phyloP scores from a whole-genome alignment of 2,329 filamentous ascomycete genomes.

The Ophiostoma ips region DNA sequence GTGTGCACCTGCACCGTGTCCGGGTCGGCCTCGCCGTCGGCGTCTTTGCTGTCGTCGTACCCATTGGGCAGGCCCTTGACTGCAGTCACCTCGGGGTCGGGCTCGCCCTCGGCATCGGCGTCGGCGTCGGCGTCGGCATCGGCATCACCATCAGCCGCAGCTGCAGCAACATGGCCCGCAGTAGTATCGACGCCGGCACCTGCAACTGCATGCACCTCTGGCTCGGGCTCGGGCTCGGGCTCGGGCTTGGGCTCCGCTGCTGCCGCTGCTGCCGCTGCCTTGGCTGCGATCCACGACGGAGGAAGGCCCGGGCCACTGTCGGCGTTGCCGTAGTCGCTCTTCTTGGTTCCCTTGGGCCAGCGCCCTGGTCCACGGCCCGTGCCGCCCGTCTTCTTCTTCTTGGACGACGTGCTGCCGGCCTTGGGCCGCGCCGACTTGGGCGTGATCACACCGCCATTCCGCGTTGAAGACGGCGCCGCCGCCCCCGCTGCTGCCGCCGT shows the following conservation, averaged over 20 bases:
- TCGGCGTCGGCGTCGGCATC: conserved; percentile 22
- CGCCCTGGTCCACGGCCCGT: conserved; percentile 51
- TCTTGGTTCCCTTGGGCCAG: conserved; percentile 56
- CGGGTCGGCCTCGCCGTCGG: conserved; percentile 9
- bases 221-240: background rate
- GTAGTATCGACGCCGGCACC: background rate
- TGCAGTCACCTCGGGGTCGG: background rate
- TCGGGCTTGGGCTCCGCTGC: background rate
- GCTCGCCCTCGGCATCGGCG: conserved; percentile 18
- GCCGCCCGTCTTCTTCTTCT: conserved; percentile 44
- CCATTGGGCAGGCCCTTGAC: background rate
- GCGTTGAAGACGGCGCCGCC: too few species aligned
- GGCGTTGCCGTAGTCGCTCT: conserved; percentile 53
- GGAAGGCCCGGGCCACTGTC: conserved; percentile 51
- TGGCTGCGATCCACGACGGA: conserved; percentile 36
- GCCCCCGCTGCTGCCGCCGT: conserved; percentile 24
- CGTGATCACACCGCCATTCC: too few species aligned
- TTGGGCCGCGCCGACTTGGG: conserved; percentile 26
- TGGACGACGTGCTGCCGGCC: conserved; percentile 21
- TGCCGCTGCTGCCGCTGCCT: conserved; percentile 5
- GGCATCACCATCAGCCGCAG: conserved; percentile 14
- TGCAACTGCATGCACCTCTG: background rate
- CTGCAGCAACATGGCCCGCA: conserved; percentile 9
- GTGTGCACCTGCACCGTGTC: conserved; percentile 26
- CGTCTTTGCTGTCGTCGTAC: conserved; percentile 10